Evolutionary conservation across 306 rosid genomes (phyloP).

Genomic region (Quercus robur): DNA sequence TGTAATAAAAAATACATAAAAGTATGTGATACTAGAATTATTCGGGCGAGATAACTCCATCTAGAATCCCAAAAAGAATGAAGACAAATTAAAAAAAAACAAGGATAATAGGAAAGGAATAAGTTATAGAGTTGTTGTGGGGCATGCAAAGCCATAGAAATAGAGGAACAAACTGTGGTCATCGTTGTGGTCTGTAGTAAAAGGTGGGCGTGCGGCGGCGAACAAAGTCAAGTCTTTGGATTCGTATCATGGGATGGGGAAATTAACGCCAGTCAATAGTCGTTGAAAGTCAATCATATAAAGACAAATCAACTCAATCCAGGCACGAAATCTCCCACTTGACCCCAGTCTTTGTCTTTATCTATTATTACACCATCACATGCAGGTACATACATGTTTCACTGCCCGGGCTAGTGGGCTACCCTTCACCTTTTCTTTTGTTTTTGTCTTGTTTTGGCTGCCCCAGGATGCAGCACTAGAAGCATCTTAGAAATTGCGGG

Average conservation of each 20-base stretch:
- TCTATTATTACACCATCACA: background rate
- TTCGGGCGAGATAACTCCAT: no score
- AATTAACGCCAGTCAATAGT: background rate
- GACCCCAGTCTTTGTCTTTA: background rate
- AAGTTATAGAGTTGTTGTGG: no score
- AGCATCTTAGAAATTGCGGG: background rate
- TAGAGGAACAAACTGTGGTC: no score
- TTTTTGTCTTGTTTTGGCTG: background rate
- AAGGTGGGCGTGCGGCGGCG: background rate
- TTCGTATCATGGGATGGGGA: no score
- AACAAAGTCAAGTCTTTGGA: conserved; percentile 1
- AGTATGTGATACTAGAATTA: no score
- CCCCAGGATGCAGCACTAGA: background rate
- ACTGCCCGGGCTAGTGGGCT: no score
- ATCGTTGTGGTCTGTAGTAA: background rate
- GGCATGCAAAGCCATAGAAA: no score
- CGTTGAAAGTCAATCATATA: conserved; percentile 4
- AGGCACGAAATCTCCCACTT: background rate
- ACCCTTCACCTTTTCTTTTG: background rate
- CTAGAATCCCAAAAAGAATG: no score
- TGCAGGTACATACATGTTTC: background rate
- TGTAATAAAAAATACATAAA: no score
- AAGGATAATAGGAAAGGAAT: no score
- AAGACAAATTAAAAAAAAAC: no score
- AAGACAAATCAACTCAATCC: background rate